Evolutionary conservation across 1,139 yeast genomes (phyloP).

Genomic region (Taphrina populina): DNA sequence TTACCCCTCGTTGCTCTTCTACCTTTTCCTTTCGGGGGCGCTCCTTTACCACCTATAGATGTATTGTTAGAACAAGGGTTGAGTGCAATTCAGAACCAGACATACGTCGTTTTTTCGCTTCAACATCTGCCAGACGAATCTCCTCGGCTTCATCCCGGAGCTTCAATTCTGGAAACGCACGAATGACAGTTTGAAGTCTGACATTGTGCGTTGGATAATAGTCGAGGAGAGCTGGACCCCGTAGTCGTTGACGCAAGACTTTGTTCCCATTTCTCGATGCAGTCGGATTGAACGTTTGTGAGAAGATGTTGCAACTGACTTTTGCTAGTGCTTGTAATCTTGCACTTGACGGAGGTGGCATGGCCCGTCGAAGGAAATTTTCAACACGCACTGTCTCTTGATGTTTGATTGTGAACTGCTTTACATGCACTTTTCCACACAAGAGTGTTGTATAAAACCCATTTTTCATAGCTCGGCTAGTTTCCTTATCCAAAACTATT

Average conservation of each 20-base stretch:
- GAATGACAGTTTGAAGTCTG: constrained; percentile 34
- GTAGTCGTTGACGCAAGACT: constrained; percentile 38
- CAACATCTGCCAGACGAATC: constrained; percentile 26
- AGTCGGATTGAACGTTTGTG: constrained; percentile 38
- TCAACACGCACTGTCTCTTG: no score
- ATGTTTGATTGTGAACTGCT: no score
- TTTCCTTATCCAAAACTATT: no score
- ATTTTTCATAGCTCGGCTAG: no score
- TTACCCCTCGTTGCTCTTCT: constrained; percentile 33
- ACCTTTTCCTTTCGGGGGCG: constrained; percentile 40
- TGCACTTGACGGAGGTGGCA: constrained; percentile 36
- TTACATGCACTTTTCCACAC: no score
- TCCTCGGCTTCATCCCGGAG: constrained; percentile 37
- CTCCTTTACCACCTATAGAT: constrained; percentile 39
- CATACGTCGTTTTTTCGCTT: constrained; percentile 32
- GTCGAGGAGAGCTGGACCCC: constrained; percentile 39
- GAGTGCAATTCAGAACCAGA: not conserved
- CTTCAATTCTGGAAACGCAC: constrained; percentile 39
- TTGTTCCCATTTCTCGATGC: constrained; percentile 40
- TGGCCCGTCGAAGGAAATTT: no score
- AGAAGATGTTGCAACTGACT: constrained; percentile 38
- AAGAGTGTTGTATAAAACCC: no score
- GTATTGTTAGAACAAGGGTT: not conserved
- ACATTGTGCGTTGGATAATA: constrained; percentile 40
- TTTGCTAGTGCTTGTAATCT: constrained; percentile 38